phyloP scores from a whole-genome alignment of 2,329 filamentous ascomycete genomes.

The Coccinonectria pachysandricola region DNA sequence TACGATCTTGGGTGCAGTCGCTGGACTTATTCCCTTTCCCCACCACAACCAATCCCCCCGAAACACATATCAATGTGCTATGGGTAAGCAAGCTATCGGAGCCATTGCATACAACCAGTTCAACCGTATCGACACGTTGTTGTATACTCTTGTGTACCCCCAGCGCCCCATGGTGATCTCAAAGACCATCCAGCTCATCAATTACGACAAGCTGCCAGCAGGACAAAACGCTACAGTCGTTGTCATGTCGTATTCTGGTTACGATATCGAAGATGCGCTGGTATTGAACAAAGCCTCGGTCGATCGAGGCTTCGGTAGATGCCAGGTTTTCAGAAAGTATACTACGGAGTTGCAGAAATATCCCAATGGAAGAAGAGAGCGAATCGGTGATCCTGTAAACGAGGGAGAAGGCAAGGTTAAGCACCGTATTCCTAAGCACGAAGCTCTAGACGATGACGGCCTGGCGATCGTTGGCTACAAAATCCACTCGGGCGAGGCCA shows the following conservation, averaged over 20 bases:
- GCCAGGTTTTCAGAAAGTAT: constrained; percentile 96
- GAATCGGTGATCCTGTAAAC: constrained; percentile 47
- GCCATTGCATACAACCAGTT: constrained; percentile 98
- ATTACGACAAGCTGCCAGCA: constrained; percentile 94
- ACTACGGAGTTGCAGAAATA: constrained; percentile 80
- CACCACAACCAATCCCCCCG: constrained; percentile 98
- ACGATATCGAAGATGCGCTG: constrained; percentile 97
- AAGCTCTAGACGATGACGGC: constrained; percentile 72
- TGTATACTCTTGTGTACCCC: constrained; percentile 95
- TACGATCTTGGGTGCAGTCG: constrained; percentile 89
- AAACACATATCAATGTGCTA: constrained; percentile 98
- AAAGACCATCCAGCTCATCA: constrained; percentile 89
- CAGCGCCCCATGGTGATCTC: constrained; percentile 97
- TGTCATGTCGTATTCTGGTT: constrained; percentile 98
- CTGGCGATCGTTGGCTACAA: constrained; percentile 77
- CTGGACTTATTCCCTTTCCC: constrained; percentile 91
- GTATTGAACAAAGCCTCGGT: constrained; percentile 94
- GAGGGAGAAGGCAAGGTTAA: constrained; percentile 52
- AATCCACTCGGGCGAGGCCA: constrained; percentile 69
- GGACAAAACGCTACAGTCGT: constrained; percentile 96
- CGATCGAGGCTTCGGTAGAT: constrained; percentile 90
- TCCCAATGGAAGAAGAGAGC: constrained; percentile 63
- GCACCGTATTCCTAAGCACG: constrained; percentile 55
- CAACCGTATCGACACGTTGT: constrained; percentile 86
- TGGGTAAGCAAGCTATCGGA: constrained; percentile 99